Evolutionary conservation across 495 filamentous ascomycete genomes (phyloP).

Genomic region (Penicillium coprophilum): DNA sequence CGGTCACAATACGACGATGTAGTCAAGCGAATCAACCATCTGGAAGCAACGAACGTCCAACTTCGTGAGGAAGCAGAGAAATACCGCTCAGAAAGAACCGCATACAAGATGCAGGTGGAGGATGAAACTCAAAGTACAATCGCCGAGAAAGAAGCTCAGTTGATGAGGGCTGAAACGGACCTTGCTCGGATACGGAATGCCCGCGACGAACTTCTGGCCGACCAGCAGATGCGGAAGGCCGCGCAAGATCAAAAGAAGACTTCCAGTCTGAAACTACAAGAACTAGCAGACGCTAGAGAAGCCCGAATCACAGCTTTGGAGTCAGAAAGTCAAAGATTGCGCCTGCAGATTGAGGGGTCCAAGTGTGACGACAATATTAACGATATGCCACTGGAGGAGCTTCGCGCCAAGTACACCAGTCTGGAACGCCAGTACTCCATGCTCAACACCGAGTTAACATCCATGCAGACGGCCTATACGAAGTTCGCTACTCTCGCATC

Average conservation of each 20-base stretch:
- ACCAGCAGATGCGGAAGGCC: constrained; percentile 75
- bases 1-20: constrained; percentile 90
- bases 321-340: constrained; percentile 72
- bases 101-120: constrained; percentile 76
- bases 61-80: constrained; percentile 83
- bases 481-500: constrained; percentile 79
- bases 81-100: constrained; percentile 77
- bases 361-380: constrained; percentile 42
- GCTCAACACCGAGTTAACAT: constrained; percentile 81
- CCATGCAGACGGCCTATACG: constrained; percentile 83
- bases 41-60: constrained; percentile 85
- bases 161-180: constrained; percentile 79
- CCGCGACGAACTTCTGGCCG: constrained; percentile 80
- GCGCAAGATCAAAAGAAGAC: constrained; percentile 72
- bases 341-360: constrained; percentile 49
- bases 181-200: constrained; percentile 77
- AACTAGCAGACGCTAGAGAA: constrained; percentile 72
- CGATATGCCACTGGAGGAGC: constrained; percentile 59
- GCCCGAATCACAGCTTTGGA: constrained; percentile 77
- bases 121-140: constrained; percentile 68
- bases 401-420: constrained; percentile 68
- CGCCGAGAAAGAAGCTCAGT: constrained; percentile 74
- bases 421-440: constrained; percentile 76
- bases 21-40: constrained; percentile 83
- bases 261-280: constrained; percentile 67